Base-by-base conservation (phyloP, 768 basidiomycete species). In the Naganishia kalamii region DNA sequence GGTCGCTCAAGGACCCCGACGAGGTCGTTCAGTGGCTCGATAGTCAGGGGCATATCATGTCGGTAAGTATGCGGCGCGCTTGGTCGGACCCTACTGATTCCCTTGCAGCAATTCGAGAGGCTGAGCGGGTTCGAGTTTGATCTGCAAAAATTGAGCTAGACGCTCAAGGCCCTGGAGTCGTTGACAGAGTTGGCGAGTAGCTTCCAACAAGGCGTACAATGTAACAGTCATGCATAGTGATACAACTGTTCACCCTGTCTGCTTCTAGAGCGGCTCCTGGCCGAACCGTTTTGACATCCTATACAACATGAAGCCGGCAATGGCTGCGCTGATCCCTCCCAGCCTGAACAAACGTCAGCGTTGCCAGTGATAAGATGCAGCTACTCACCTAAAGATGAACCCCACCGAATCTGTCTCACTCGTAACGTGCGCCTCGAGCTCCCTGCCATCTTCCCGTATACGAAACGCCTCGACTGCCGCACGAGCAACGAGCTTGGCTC, bases 341-440 rank as follows among this genome's bases (percentile, higher is more conserved):
- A 66, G 47, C 23, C 65, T 65, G 52, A 35, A 19, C 19, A 1
- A 41, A 37, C 12, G 7, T 11, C 4, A 12, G 10, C n/a, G 62
- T 13, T 13, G 25, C 10, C 4, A 21, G 25, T 46, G 11, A 21
- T 21, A 32, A 19, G 40, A 19, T 37, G 13, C 6, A n/a, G 2
- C n/a, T 2, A 79, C 86, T 72, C 68, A 89, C 89, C 87, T 81
- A 74, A 92, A 90, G 33, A 92, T 84, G 70, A 90, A 83, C 11
- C 85, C 89, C 4, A 90, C 84, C n/a, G 89, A 86, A 75, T 87
- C 86, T 0, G 86, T 83, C 2, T 73, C 79, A 43, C 73, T 73
- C n/a, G 67, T 72, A 19, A 70, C 72, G 4, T 67, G 74, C 8
- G 63, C 68, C 49, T 70, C 72, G 19, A 57, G 74, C 60, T 70